These are phyloP conservation scores for Plantago elongata DNA, from an alignment of 257 asterid genomes.

Conservation along the genomic window DNA sequence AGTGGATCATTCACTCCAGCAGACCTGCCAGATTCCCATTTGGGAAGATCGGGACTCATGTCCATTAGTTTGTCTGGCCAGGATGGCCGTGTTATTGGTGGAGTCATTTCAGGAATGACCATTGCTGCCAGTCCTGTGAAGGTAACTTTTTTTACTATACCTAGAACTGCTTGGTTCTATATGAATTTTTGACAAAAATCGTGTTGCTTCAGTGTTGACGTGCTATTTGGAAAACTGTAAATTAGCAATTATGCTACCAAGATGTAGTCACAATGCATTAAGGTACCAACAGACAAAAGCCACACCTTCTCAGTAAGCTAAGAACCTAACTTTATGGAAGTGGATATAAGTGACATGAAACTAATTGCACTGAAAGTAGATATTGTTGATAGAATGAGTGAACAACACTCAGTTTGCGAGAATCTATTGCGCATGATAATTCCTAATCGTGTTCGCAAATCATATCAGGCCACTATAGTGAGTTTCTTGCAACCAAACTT, in stretches of 20 bases:
- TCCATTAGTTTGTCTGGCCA: conserved; percentile 73
- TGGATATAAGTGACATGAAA: too few relatives aligned
- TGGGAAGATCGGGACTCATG: conserved; percentile 60
- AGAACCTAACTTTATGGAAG: too few relatives aligned
- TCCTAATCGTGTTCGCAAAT: background rate
- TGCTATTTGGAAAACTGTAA: too few relatives aligned
- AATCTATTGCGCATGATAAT: background rate
- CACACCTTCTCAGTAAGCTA: too few relatives aligned
- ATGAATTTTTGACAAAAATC: too few relatives aligned
- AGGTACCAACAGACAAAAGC: too few relatives aligned
- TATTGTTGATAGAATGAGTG: background rate
- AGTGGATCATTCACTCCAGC: conserved; percentile 77
- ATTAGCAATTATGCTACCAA: too few relatives aligned
- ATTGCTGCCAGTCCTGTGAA: conserved; percentile 72
- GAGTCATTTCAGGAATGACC: conserved; percentile 63
- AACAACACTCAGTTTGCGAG: background rate
- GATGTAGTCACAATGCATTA: too few relatives aligned
- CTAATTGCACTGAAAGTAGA: background rate
- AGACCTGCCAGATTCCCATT: conserved; percentile 46
- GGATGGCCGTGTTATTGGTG: conserved; percentile 88
- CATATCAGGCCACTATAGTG: conserved; percentile 61
- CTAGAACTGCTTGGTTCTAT: too few relatives aligned
- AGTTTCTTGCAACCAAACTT: conserved; percentile 65
- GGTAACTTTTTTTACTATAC: conserved; percentile 29
- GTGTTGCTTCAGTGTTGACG: background rate